Evolutionary conservation across 2,329 filamentous ascomycete genomes (phyloP), one percentile per base, ranked within the genome.

Genomic region (Colletotrichum destructivum): DNA sequence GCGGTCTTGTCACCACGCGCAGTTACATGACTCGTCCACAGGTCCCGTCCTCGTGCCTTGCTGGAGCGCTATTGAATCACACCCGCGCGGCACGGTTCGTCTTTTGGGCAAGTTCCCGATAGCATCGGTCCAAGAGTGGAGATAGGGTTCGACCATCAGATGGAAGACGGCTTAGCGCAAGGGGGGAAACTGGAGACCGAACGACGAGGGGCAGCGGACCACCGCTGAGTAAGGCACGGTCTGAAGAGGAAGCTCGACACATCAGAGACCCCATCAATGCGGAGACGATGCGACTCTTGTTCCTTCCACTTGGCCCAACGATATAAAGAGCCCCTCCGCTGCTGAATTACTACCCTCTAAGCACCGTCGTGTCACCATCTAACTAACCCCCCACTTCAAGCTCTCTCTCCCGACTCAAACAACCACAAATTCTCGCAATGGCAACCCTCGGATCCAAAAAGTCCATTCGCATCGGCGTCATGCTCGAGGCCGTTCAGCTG

Each of bases 401-500:
- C 18, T 38, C 4, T 16, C 23, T 12, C 4, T 21, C 8, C 8
- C 31, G 31, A 21, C 3, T 5, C 5, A 31, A 2, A 12, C 1
- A 6, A 35, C 18, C n/a, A 38, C 40, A 5, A 38, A 26, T n/a
- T 51, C 35, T 7, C 51, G 62, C 47, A 18, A 68, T 71, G 68
- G 35, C 51, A 13, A 21, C 63, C 18, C 59, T 71, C 9, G 69
- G 65, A 31, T 66, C 62, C 21, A 71, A 71, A 16, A 70, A 74
- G 49, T 60, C 54, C 16, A 77, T 84, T 62, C 82, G 81, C 74
- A 78, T 85, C 74, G 82, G 78, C 69, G 79, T 84, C 52, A 78
- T 84, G 66, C 78, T 80, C 74, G 81, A 84, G 70, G 67, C 76
- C 31, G 78, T 80, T 46, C 83, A 84, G 77, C 76, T 84, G 69